Percentiles rank a stretch among this genome's conserved stretches.
Evolutionary conservation across 2,329 filamentous ascomycete genomes (phyloP).

Genomic region (Claviceps africana): DNA sequence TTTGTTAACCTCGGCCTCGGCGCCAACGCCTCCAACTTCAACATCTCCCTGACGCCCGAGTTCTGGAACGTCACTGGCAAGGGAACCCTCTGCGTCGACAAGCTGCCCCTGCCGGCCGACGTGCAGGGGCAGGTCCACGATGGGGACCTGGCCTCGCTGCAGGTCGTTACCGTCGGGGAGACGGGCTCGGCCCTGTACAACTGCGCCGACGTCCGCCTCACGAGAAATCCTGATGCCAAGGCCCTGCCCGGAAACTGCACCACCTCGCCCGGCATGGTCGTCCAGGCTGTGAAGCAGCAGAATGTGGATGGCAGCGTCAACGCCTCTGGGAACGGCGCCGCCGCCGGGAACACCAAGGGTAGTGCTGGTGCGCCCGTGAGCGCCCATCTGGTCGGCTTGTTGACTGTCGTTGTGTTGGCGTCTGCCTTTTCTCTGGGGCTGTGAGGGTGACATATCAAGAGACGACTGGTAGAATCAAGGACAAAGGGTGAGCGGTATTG

Average conservation of each 20-base stretch:
- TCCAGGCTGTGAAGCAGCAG: conserved; percentile 18
- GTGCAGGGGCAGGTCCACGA: conserved; percentile 27
- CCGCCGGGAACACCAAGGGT: neutral
- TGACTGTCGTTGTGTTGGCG: conserved; percentile 23
- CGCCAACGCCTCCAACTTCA: conserved; percentile 46
- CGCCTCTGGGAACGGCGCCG: neutral
- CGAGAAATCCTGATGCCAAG: conserved; percentile 27
- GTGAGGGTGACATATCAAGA: conserved; percentile 6
- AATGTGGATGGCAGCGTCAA: conserved; percentile 6
- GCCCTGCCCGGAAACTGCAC: conserved; percentile 26
- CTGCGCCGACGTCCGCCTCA: conserved; percentile 63
- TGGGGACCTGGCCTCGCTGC: conserved; percentile 51
- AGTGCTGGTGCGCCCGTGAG: conserved; percentile 12
- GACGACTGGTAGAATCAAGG: neutral
- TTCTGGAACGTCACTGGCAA: conserved; percentile 45
- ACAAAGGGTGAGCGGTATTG: too few species aligned
- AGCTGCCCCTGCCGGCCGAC: conserved; percentile 40
- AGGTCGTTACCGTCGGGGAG: conserved; percentile 52
- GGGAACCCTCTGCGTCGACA: conserved; percentile 52
- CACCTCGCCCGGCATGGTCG: conserved; percentile 28
- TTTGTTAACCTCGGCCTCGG: conserved; percentile 40
- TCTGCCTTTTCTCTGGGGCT: conserved; percentile 24
- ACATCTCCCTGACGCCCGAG: conserved; percentile 48
- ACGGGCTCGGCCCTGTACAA: conserved; percentile 52
- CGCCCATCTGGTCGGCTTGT: conserved; percentile 17